Percentiles rank a stretch among this genome's conserved stretches.
phyloP scores from a whole-genome alignment of 2,329 filamentous ascomycete genomes.

The Byssochlamys sp. region DNA sequence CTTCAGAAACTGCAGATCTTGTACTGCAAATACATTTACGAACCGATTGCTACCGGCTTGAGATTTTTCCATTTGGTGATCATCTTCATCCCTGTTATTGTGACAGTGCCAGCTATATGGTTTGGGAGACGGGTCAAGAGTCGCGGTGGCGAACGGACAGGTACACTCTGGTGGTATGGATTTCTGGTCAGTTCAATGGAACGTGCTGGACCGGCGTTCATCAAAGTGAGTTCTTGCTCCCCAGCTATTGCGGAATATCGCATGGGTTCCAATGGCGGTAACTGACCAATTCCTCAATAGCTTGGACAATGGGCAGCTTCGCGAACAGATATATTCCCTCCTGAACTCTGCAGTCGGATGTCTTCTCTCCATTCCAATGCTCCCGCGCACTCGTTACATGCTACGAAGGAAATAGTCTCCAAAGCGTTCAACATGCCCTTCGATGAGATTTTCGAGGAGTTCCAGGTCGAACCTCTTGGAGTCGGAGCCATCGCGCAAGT shows the following conservation, averaged over 20 bases:
- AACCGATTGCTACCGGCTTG: slow-evolving; percentile 76
- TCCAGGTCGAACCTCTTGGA: slow-evolving; percentile 76
- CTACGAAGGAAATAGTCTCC: slow-evolving; percentile 69
- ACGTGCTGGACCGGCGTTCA: slow-evolving; percentile 84
- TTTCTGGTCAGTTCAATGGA: slow-evolving; percentile 88
- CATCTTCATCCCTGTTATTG: slow-evolving; percentile 85
- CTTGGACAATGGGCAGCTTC: slow-evolving; percentile 98
- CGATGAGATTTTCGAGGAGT: slow-evolving; percentile 91
- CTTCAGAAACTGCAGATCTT: slow-evolving; percentile 54
- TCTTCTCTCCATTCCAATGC: slow-evolving; percentile 90
- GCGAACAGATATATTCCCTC: slow-evolving; percentile 89
- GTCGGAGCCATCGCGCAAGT: slow-evolving; percentile 96
- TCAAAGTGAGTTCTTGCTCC: slow-evolving; percentile 57
- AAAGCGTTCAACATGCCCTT: slow-evolving; percentile 74
- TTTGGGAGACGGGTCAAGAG: slow-evolving; percentile 56
- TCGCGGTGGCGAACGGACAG: slow-evolving; percentile 64
- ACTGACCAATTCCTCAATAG: slow-evolving; percentile 30
- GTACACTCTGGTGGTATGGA: slow-evolving; percentile 88
- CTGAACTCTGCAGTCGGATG: slow-evolving; percentile 84
- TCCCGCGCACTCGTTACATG: slow-evolving; percentile 73
- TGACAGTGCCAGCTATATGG: slow-evolving; percentile 71
- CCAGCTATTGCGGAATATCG: not conserved
- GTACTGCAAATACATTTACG: slow-evolving; percentile 52
- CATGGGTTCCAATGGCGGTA: not conserved
- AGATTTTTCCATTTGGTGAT: slow-evolving; percentile 78